phyloP scores from a whole-genome alignment of 2,329 filamentous ascomycete species.

The Polychaeton citri region DNA sequence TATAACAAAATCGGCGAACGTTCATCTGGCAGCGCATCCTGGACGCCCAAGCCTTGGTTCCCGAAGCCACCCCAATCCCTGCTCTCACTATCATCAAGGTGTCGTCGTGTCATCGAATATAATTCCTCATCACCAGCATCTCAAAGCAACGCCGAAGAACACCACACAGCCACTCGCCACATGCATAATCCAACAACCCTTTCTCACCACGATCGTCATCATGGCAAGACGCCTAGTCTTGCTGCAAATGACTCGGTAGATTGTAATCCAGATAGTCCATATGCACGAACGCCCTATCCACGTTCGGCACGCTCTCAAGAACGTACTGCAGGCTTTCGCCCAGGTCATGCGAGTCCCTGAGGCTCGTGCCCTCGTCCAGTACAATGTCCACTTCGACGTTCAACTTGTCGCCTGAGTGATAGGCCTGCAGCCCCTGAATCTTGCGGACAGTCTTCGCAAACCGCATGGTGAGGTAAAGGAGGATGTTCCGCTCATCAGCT shows the following conservation, averaged over 20 bases:
- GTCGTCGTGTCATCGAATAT: too few species aligned
- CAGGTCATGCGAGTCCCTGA: conserved; percentile 72
- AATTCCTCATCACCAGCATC: too few species aligned
- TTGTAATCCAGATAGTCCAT: conserved; percentile 39
- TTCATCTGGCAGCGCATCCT: too few species aligned
- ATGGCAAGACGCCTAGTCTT: conserved; percentile 17
- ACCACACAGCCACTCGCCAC: too few species aligned
- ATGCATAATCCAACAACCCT: too few species aligned
- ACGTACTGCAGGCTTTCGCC: conserved; percentile 71
- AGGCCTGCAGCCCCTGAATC: conserved; percentile 74
- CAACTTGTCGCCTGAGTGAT: conserved; percentile 74
- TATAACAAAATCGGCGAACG: too few species aligned
- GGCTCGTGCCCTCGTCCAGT: conserved; percentile 58
- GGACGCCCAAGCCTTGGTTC: too few species aligned
- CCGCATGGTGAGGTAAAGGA: conserved; percentile 85
- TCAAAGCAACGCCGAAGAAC: too few species aligned
- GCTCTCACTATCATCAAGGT: too few species aligned
- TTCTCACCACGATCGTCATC: neutral
- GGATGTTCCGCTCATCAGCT: conserved; percentile 68
- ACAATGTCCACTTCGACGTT: conserved; percentile 78
- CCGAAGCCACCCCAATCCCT: too few species aligned
- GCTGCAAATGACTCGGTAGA: conserved; percentile 37
- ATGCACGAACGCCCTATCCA: conserved; percentile 44
- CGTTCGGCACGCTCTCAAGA: conserved; percentile 68
- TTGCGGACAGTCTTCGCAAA: conserved; percentile 79